A percentile compares a stretch with the other conserved stretches of the same genome.
Evolutionary conservation across 345 rosid species (phyloP).

Genomic region (Isatis tinctoria): DNA sequence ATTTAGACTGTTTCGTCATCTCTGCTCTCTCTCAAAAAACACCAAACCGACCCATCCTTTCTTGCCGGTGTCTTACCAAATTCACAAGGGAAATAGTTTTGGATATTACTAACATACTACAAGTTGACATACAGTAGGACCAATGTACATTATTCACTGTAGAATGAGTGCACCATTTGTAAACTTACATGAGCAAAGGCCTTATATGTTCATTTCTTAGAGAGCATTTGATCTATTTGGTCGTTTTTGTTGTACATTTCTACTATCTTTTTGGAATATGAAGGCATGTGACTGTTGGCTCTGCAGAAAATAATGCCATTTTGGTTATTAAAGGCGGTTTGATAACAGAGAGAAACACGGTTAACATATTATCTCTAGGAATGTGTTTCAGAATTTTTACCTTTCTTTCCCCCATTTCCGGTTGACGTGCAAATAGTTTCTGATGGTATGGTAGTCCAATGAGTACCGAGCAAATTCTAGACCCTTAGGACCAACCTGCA

Average conservation of each 20-base stretch:
- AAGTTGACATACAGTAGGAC: slow-evolving; percentile 31
- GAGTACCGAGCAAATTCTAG: slow-evolving; percentile 96
- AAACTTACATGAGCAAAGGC: slow-evolving; percentile 19
- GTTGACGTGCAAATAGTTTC: slow-evolving; percentile 73
- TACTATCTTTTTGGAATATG: slow-evolving; percentile 76
- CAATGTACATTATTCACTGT: slow-evolving; percentile 22
- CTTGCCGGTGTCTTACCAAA: slow-evolving; percentile 14
- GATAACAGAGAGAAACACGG: not conserved
- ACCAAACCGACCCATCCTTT: slow-evolving; percentile 31
- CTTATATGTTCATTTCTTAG: slow-evolving; percentile 33
- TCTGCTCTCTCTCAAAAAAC: slow-evolving; percentile 5
- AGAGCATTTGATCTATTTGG: slow-evolving; percentile 69
- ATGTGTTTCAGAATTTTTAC: slow-evolving; percentile 35
- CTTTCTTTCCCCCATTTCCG: slow-evolving; percentile 88
- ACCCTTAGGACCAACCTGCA: slow-evolving; percentile 93
- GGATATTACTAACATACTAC: slow-evolving; percentile 27
- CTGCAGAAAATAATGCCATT: slow-evolving; percentile 38
- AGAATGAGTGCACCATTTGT: not conserved
- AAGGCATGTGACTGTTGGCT: slow-evolving; percentile 72
- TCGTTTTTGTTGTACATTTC: slow-evolving; percentile 74
- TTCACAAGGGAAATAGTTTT: slow-evolving; percentile 10
- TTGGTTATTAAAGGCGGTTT: not conserved
- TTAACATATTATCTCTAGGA: not conserved
- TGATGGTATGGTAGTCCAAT: slow-evolving; percentile 91
- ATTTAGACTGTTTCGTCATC: slow-evolving; percentile 26